Evolutionary conservation across 148 eudicot genomes (phyloP), one percentile per base, ranked within the genome.

Genomic region (Vaccinium corymbosum): DNA sequence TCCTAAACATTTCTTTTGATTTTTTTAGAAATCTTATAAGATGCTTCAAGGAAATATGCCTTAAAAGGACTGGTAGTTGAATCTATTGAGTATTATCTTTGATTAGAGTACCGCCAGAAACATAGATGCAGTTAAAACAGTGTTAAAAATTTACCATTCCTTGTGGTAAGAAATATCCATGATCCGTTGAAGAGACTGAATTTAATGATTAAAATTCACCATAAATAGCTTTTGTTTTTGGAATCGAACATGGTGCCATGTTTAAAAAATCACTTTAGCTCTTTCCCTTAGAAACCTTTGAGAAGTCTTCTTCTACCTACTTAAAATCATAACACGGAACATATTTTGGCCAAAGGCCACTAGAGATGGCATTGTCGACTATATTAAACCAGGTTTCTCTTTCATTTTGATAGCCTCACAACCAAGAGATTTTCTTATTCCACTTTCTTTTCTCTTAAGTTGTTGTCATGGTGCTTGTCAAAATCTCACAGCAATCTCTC

Each of bases 1-100:
- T 95, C 98, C 98, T 94, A 87, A 22, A 62, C 35, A 82, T 83
- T 80, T 70, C 46, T 15, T 76, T 12, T 73, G 25, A 25, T 32
- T 29, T 0, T 75, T 80, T 27, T 29, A 48, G 22, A 61, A 73
- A 53, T 50, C n/a, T 59, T 42, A 4, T 75, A 20, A 9, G 52
- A 50, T 16, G 51, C 29, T 83, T 74, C n/a, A 71, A 71, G n/a
- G 80, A 19, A 64, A 80, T 20, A n/a, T 27, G 25, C 25, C 15
- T 25, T 52, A 32, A 53, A 8, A 71, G 59, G 57, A 42, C 32
- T 42, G 51, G 29, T 38, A 57, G 25, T 59, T n/a, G 11, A 57
- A 80, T 80, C 22, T 59, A 38, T 19, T n/a, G 29, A 49, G 42
- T 27, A 25, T 78, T 66, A 22, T 42, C 46, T 42, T 42, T 42